Base-by-base conservation (phyloP, 2,329 filamentous ascomycete genomes). In the Orbilia brochopaga region DNA sequence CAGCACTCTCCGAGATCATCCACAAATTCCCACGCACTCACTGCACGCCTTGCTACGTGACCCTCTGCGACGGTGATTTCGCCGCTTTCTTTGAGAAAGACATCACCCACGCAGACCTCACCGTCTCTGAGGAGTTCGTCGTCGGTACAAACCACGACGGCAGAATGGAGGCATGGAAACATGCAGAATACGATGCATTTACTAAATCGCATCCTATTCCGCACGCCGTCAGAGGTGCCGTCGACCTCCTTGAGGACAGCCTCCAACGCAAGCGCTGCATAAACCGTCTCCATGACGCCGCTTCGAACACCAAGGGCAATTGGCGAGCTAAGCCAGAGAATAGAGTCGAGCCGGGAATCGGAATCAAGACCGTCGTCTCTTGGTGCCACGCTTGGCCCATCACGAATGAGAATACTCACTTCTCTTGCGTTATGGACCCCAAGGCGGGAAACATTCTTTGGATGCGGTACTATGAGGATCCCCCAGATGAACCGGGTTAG, bases 381-480 rank as follows among this genome's bases (percentile, higher is more conserved):
- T 85, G 85, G 85, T 78, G 86, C 7, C 78, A 79, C 21, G 78
- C 78, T 13, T 84, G 82, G 69, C 85, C 85, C 0, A 83, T 84
- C 2, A 81, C 81, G 15, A 87, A 87, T 75, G 83, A 85, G 62
- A 80, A 79, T 37, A 87, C 85, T 1, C 85, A 88, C 77, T 88
- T 84, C 77, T 81, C 82, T 2, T 81, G 82, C 19, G 78, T 88
- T 27, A 82, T 88, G 82, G 85, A 87, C 78, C 83, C 85, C 2
- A 76, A 70, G 4, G 77, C 76, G 13, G 84, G 85, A 0, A 78
- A 78, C 11, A 78, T 87, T 21, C 76, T 79, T 13, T 86, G 83
- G 81, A 74, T 82, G 7, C 69, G 75, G 73, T 75, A 55, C 37
- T 48, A 70, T 60, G 24, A 50, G 5, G 6, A 53, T 10, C 21